phyloP scores from a whole-genome alignment of 2,329 filamentous ascomycete genomes.

The Neofusicoccum kwambonambiense region DNA sequence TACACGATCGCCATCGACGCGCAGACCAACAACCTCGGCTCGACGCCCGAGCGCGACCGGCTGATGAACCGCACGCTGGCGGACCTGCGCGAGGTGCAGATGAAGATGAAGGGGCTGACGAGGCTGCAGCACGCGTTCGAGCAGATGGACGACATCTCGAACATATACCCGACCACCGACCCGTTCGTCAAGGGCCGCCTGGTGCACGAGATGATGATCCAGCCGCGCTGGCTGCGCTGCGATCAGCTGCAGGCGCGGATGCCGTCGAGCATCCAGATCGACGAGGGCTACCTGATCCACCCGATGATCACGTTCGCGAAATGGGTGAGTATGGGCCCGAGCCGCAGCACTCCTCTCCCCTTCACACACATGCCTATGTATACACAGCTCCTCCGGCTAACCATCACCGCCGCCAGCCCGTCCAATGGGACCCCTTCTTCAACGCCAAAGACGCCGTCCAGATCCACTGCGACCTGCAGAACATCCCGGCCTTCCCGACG shows the following conservation, averaged over 20 bases:
- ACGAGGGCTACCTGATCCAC: slow-evolving; percentile 25
- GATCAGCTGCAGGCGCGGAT: neutral
- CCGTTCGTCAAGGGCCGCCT: neutral
- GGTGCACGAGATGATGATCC: neutral
- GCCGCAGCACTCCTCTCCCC: too few species aligned
- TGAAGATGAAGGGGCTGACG: neutral
- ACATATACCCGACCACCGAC: neutral
- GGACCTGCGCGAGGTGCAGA: neutral
- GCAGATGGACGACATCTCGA: neutral
- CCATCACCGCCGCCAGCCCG: slow-evolving; percentile 14
- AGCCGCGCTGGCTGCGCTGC: neutral
- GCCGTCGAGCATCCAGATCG: slow-evolving; percentile 12
- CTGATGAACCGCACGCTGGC: neutral
- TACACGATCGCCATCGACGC: slow-evolving; percentile 32
- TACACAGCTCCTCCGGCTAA: neutral
- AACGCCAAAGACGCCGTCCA: slow-evolving; percentile 23
- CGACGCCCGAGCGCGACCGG: neutral
- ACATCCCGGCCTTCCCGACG: neutral
- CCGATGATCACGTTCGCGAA: slow-evolving; percentile 25
- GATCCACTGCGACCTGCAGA: slow-evolving; percentile 15
- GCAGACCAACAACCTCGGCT: neutral
- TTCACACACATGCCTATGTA: neutral
- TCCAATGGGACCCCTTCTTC: slow-evolving; percentile 30
- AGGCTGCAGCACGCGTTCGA: neutral
- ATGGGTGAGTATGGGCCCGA: slow-evolving; percentile 20